A percentile compares a stretch with the other conserved stretches of the same genome.
Evolutionary conservation across 371 early-diverging fungal species (phyloP).

Genomic region (Amoeboradix gromovi): DNA sequence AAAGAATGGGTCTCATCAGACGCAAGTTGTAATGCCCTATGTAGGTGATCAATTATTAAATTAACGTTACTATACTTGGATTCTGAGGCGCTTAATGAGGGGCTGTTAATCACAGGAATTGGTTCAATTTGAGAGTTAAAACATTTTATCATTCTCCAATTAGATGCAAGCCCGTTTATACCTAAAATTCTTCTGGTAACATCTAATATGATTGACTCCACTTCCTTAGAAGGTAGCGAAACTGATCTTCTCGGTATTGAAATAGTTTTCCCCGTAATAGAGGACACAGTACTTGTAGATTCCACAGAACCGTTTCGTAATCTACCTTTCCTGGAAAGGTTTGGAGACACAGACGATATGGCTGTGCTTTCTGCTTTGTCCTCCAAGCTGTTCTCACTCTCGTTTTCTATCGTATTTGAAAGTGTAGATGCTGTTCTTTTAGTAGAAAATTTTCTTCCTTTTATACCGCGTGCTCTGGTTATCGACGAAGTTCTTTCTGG

Average conservation of each 20-base stretch:
- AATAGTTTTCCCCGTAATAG: background rate
- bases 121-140: background rate
- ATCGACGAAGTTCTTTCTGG: background rate
- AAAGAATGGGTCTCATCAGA: background rate
- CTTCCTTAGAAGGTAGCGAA: background rate
- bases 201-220: background rate
- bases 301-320: background rate
- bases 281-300: background rate
- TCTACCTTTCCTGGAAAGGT: background rate
- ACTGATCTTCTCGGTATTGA: background rate
- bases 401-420: background rate
- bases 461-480: background rate
- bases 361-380: background rate
- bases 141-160: background rate
- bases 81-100: background rate
- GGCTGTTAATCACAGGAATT: background rate
- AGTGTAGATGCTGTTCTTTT: background rate
- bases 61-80: background rate
- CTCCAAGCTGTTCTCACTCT: background rate
- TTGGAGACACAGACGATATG: background rate
- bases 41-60: background rate
- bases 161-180: background rate
- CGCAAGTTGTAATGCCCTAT: background rate
- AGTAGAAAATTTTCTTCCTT: constrained; percentile 1
- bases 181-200: background rate